Base-by-base conservation (phyloP, 2,329 filamentous ascomycete genomes). In the Xylariaceae sp. region DNA sequence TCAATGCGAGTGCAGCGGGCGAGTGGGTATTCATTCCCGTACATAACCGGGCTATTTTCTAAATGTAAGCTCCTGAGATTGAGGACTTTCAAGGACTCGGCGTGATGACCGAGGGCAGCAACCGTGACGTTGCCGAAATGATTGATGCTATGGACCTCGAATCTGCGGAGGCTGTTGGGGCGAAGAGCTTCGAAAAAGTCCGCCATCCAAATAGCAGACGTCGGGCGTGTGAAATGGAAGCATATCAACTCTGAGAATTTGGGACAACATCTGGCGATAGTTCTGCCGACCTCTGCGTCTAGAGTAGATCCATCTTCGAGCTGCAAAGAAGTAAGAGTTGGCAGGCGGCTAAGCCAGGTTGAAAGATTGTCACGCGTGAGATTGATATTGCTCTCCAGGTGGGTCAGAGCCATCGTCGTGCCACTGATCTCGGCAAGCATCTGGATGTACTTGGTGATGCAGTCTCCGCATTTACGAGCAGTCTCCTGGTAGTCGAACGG, bases 281-380 rank as follows among this genome's bases (percentile, higher is more conserved):
- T 78, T 10, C 74, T 73, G 37, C 81, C 80, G 1, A 80, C 77
- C 57, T 82, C 78, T 54, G 81, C 75, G 47, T 78, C 80, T 1
- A 91, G 76, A 8, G 82, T 78, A 45, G 78, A 79, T 2, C 86
- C 87, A 62, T 87, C 82, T 70, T 79, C 84, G 1, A 90, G 73
- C 13, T 82, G 80, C 39, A 90, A 75, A 1, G 77, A 79, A 57
- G 77, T 80, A 7, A 92, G 73, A 30, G 81, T 78, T 1, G 82
- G 77, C 30, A 89, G 73, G 37, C 80, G 76, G 10, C 82, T 77
- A 11, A 84, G 77, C 86, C 87, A 90, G 34, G 71, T 73, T 0
- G 81, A 74, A 4, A 90, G 74, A 4, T 79, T 73, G 53, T 74
- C 73, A 6, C 79, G 75, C n/a, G 81, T 73, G 44, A 86, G 74